Conservation (phyloP, 805 yeast species). For the Starmerella scarabaei region DNA sequence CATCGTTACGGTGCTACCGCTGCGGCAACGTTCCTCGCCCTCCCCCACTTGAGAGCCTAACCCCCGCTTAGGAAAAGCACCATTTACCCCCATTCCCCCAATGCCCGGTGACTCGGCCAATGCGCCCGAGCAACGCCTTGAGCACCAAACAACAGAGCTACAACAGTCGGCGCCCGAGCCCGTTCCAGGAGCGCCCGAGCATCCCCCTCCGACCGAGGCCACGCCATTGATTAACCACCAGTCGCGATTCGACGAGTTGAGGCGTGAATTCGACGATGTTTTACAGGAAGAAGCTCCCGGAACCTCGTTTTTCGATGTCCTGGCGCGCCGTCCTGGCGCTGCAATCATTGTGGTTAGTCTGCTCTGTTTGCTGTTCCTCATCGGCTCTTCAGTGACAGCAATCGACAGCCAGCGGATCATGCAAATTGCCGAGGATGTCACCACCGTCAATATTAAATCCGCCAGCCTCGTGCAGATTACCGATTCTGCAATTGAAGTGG, state of each 20-base stretch:
- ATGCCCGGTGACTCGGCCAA: no score
- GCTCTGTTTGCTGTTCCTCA: constrained; percentile 8
- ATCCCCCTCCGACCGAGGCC: no score
- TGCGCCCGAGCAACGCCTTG: no score
- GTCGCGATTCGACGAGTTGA: constrained; percentile 4
- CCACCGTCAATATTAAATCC: constrained; percentile 4
- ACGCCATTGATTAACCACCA: no score
- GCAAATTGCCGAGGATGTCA: constrained; percentile 1
- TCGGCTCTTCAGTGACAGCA: constrained; percentile 1
- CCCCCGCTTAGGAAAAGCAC: no score
- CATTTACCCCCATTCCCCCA: no score
- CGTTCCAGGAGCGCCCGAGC: no score
- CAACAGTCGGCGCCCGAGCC: no score
- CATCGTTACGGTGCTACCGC: no score
- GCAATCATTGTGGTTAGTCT: constrained; percentile 11
- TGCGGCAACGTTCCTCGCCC: no score
- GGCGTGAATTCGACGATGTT: constrained; percentile 16
- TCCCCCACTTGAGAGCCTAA: no score
- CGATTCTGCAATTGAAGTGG: constrained; percentile 1
- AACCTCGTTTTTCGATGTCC: constrained; percentile 7
- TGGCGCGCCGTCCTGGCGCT: constrained; percentile 15
- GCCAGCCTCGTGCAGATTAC: constrained; percentile 1
- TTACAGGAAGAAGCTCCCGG: constrained; percentile 14
- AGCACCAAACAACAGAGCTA: no score
- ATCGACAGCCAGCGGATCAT: constrained; percentile 2